phyloP scores from a whole-genome alignment of 2,329 filamentous ascomycete species.

The Fusarium staphyleae region DNA sequence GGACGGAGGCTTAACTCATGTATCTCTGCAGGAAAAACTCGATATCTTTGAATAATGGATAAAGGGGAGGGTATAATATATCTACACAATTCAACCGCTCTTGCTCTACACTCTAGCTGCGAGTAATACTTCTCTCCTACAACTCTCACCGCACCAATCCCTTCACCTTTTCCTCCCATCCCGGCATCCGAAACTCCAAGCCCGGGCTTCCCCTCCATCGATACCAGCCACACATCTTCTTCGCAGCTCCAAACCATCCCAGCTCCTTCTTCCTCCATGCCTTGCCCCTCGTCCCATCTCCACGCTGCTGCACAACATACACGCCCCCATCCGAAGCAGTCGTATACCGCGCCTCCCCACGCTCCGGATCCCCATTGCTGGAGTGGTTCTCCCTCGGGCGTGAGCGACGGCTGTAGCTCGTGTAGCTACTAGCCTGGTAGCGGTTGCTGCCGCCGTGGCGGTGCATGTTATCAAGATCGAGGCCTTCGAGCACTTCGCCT shows the following conservation, averaged over 20 bases:
- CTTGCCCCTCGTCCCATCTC: constrained; percentile 41
- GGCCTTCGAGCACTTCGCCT: constrained; percentile 39
- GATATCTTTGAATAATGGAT: constrained; percentile 28
- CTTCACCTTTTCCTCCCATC: constrained; percentile 33
- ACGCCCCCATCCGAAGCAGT: constrained; percentile 35
- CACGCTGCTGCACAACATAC: constrained; percentile 44
- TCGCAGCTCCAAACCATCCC: constrained; percentile 56
- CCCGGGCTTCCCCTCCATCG: constrained; percentile 39
- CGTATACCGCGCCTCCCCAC: constrained; percentile 47
- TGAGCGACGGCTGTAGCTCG: constrained; percentile 37
- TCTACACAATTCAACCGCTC: neutral
- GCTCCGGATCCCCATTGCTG: constrained; percentile 34
- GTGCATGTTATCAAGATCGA: constrained; percentile 25
- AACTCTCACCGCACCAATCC: constrained; percentile 17
- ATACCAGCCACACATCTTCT: constrained; percentile 50
- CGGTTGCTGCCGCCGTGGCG: neutral
- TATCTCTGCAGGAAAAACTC: constrained; percentile 15
- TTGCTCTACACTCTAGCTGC: constrained; percentile 3
- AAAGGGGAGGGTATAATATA: constrained; percentile 16
- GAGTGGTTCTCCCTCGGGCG: constrained; percentile 33
- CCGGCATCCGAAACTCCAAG: constrained; percentile 39
- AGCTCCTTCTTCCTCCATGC: constrained; percentile 54
- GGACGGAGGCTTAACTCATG: constrained; percentile 11
- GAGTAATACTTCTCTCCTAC: neutral
- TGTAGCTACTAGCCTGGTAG: constrained; percentile 29